Base-by-base conservation (phyloP, 2,329 filamentous ascomycete genomes). In the Sporothrix inflata region DNA sequence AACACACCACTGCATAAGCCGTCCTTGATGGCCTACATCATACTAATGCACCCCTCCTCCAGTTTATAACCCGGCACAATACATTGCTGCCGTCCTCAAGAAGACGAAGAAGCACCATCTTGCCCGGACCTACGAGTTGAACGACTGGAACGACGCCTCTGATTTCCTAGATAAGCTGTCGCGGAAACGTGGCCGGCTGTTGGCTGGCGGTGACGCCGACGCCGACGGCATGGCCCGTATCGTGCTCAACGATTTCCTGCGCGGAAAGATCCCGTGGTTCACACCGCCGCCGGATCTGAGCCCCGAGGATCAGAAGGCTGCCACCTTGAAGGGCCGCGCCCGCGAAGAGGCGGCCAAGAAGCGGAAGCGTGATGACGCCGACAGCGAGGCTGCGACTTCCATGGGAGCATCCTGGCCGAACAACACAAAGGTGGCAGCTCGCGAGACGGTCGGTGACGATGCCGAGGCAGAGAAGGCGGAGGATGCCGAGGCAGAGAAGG, bases 231-330 rank as follows among this genome's bases (percentile, higher is more conserved):
- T 97, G 65, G 96, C 96, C 1, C 97, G 97, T 82, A 97, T 97
- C 90, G 92, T 99, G 0, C 84, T 99, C 73, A 98, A 97, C 78
- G 96, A 99, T 79, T 99, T 98, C 80, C 89, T 98, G 78, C 86
- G 96, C 75, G 96, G 96, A 72, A 98, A 95, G 82, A 93, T 98
- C 34, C 96, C 96, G 1, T 99, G 97, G 96, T 99, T 94, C 79
- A 96, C 93, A 0, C 90, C 94, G 9, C 91, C 94, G 11, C 94
- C 94, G 1, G 82, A 86, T 16, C 79, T 81, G 3, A 88, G 88
- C 65, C 84, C 83, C 11, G 84, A 84, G 7, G 86, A 88, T 42
- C 84, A 83, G 16, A 82, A 82, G 12, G 83, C 83, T 42, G 70
- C 61, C 3, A 71, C 14, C 38, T 82, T 91, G n/a, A 88, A 90